phyloP scores from a whole-genome alignment of 1,139 yeast species.

The Groenewaldozyma sp. region DNA sequence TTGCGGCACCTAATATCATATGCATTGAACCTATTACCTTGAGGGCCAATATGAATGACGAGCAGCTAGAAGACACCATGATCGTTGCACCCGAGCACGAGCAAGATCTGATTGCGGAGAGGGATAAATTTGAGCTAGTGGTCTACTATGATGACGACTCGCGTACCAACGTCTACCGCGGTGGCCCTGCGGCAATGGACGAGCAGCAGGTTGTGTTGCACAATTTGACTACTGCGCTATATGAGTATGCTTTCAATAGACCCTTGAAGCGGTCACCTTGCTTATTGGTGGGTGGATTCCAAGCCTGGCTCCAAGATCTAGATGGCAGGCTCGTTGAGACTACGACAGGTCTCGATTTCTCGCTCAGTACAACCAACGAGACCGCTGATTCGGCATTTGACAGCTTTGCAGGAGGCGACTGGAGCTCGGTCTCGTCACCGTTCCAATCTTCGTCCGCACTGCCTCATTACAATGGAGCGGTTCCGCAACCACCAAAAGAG shows the following conservation, averaged over 20 bases:
- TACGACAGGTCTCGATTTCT: neutral
- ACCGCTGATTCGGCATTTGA: neutral
- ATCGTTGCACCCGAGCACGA: slow-evolving; percentile 47
- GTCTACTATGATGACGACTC: slow-evolving; percentile 47
- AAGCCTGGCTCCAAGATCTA: slow-evolving; percentile 36
- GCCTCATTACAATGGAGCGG: neutral
- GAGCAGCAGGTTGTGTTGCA: slow-evolving; percentile 15
- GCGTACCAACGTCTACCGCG: slow-evolving; percentile 14
- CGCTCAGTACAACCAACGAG: neutral
- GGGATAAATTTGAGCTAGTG: slow-evolving; percentile 50
- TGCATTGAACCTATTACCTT: slow-evolving; percentile 65
- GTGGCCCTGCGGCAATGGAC: slow-evolving; percentile 15
- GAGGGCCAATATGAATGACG: slow-evolving; percentile 40
- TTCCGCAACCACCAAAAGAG: slow-evolving; percentile 14
- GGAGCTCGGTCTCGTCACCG: neutral
- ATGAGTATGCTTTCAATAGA: slow-evolving; percentile 32
- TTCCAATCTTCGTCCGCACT: slow-evolving; percentile 4
- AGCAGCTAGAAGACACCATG: slow-evolving; percentile 51
- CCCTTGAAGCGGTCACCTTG: slow-evolving; percentile 47
- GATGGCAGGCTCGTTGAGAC: slow-evolving; percentile 18
- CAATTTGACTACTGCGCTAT: slow-evolving; percentile 23
- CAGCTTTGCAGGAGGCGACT: neutral
- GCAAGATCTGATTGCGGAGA: slow-evolving; percentile 39
- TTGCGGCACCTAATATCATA: slow-evolving; percentile 44
- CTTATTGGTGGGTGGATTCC: slow-evolving; percentile 46